phyloP scores from a whole-genome alignment of 208 protist genomes.

The Jaenimonas drosophilae region DNA sequence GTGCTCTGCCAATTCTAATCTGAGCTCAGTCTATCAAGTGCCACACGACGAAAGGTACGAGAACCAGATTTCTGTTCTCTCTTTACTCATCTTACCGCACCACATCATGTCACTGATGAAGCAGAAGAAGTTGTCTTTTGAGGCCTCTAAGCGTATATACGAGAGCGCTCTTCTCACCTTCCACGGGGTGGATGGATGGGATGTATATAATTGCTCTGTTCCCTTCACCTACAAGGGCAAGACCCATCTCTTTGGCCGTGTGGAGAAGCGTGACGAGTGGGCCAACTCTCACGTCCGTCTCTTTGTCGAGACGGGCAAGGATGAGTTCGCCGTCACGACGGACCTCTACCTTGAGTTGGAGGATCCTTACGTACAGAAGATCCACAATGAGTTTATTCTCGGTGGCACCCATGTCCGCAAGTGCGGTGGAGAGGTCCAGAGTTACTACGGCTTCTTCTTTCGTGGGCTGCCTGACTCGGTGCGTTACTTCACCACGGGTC shows the following conservation, averaged over 20 bases:
- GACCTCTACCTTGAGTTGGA: slow-evolving; percentile 3
- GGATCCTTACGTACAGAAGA: slow-evolving; percentile 3
- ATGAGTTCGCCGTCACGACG: not conserved
- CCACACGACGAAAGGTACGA: slow-evolving; percentile 4
- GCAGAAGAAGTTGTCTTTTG: slow-evolving; percentile 22
- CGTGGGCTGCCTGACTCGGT: not conserved
- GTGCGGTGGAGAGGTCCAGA: not conserved
- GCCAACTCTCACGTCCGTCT: slow-evolving; percentile 29
- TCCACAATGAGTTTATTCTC: slow-evolving; percentile 1
- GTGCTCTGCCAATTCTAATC: no score
- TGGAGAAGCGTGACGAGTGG: slow-evolving; percentile 35
- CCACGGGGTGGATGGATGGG: slow-evolving; percentile 34
- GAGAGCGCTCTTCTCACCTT: slow-evolving; percentile 36
- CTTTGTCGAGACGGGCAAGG: slow-evolving; percentile 26
- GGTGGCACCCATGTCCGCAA: slow-evolving; percentile 3
- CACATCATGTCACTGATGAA: no score
- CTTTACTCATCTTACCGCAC: no score
- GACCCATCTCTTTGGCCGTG: slow-evolving; percentile 35
- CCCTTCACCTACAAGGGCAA: slow-evolving; percentile 38
- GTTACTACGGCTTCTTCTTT: slow-evolving; percentile 4
- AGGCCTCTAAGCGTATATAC: slow-evolving; percentile 21
- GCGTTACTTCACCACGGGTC: slow-evolving; percentile 2
- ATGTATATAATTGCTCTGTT: slow-evolving; percentile 58
- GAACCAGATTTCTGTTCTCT: slow-evolving; percentile 5
- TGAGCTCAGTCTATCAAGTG: no score